Base-by-base conservation (phyloP, 768 basidiomycete species). In the Pleurotus tuoliensis region DNA sequence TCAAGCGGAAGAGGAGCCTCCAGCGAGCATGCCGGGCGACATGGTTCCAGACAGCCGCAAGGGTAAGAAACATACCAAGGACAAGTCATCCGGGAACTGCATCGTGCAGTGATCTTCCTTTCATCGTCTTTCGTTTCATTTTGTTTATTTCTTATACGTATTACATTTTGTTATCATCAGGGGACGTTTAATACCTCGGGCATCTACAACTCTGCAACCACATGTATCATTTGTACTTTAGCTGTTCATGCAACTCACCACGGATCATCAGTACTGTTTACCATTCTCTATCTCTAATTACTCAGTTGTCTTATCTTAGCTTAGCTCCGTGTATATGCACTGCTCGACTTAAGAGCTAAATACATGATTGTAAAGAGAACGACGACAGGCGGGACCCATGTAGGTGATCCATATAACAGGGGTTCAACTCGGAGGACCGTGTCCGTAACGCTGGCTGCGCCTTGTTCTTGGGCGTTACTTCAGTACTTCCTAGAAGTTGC, bases 11-110 rank as follows among this genome's bases (percentile, higher is more conserved):
- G 69, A 62, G 11, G 67, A 66, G 40, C 52, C 65, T 3, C 58
- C 60, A 16, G 60, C 68, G 5, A 58, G 63, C 52, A 39, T 77
- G 43, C 76, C 74, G 13, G 77, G 75, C 8, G 71, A 67, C 5
- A 61, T 76, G 51, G 66, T 73, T 15, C 59, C 58, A 5, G 73
- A 76, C 50, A 61, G 62, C 18, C 64, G 60, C 24, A 67, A 67
- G 56, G 70, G 71, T 59, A 72, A 71, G 71, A 76, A 74, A 58
- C 71, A 53, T 41, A 27, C 37, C 51, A 16, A 72, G 43, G 70
- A 71, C 58, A 75, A 76, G 62, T 67, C 73, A 24, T 73, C 76
- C 39, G 69, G 73, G 34, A 78, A 77, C 57, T 82, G 80, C 67
- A 69, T 71, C 49, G 74, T 82, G 57, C 81, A 83, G 67, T 83